Conservation (phyloP, 1,284 basidiomycete species). For the Leccinum discolor region DNA sequence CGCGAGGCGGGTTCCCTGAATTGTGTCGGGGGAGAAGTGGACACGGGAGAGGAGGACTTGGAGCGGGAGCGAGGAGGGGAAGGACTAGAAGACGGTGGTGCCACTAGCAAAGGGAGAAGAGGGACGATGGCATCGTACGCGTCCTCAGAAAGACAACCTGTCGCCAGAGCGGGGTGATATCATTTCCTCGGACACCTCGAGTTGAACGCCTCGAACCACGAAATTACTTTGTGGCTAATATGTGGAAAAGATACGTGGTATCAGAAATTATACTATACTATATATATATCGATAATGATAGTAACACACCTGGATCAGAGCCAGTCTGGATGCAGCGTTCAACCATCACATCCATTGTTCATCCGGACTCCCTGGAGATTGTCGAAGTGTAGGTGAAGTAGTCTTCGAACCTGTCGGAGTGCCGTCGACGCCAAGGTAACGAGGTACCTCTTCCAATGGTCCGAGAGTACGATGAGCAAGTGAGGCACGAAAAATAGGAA, state of each 20-base stretch:
- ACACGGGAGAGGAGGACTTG: not conserved
- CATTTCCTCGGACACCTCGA: no score
- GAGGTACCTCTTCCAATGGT: not conserved
- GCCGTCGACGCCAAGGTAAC: not conserved
- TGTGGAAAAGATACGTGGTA: no score
- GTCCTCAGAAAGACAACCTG: conserved; percentile 30
- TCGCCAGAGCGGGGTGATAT: no score
- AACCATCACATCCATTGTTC: no score
- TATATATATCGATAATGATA: no score
- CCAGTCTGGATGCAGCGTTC: no score
- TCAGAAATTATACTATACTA: no score
- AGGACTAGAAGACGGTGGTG: not conserved
- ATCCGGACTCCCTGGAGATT: no score
- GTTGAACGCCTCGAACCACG: no score
- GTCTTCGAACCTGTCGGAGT: conserved; percentile 34
- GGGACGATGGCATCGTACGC: conserved; percentile 34
- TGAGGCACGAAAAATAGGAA: not conserved
- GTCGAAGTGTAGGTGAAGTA: conserved; percentile 9
- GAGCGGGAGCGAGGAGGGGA: not conserved
- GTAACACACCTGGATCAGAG: no score
- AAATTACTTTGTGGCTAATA: no score
- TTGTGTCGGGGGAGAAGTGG: not conserved
- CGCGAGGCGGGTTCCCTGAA: conserved; percentile 1
- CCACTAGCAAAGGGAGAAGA: not conserved
- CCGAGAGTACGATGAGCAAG: not conserved